Conservation (phyloP, 768 basidiomycete species). For the Trametes cinnabarina region DNA sequence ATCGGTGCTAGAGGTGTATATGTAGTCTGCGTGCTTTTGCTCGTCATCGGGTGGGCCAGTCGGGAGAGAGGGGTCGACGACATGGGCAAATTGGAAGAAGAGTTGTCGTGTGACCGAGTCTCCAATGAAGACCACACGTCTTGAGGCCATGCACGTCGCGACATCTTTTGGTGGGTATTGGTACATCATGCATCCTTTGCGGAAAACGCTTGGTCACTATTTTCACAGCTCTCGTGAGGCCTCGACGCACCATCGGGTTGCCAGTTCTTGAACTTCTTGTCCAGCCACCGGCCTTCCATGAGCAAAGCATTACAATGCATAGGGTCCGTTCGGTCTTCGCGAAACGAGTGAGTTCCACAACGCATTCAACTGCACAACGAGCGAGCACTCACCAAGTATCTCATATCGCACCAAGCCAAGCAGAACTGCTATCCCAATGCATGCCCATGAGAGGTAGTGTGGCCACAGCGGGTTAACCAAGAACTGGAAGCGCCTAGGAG, state of each 20-base stretch:
- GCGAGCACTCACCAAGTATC: conserved; percentile 48
- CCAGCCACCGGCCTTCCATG: conserved; percentile 77
- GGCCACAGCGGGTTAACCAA: conserved; percentile 44
- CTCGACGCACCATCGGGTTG: conserved; percentile 73
- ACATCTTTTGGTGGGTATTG: conserved; percentile 57
- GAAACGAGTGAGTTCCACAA: background rate
- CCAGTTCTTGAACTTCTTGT: conserved; percentile 66
- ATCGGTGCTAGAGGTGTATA: conserved; percentile 42
- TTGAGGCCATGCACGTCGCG: conserved; percentile 51
- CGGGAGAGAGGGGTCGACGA: conserved; percentile 58
- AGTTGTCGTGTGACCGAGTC: conserved; percentile 81
- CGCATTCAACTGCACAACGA: too few species aligned
- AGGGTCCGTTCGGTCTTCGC: conserved; percentile 67
- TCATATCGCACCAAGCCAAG: conserved; percentile 43
- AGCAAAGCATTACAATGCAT: conserved; percentile 70
- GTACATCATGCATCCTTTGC: conserved; percentile 77
- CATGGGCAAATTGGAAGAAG: conserved; percentile 70
- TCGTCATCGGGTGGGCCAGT: conserved; percentile 50
- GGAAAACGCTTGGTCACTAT: background rate
- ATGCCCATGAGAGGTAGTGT: conserved; percentile 44
- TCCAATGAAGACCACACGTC: conserved; percentile 73
- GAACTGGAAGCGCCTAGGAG: conserved; percentile 27
- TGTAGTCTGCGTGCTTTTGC: conserved; percentile 68
- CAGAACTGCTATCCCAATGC: conserved; percentile 39
- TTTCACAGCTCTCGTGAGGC: conserved; percentile 6